Evolutionary conservation across 108 stramenopile species (phyloP), one percentile per base, ranked within the genome.

Genomic region (Stephanodiscus minutulus): DNA sequence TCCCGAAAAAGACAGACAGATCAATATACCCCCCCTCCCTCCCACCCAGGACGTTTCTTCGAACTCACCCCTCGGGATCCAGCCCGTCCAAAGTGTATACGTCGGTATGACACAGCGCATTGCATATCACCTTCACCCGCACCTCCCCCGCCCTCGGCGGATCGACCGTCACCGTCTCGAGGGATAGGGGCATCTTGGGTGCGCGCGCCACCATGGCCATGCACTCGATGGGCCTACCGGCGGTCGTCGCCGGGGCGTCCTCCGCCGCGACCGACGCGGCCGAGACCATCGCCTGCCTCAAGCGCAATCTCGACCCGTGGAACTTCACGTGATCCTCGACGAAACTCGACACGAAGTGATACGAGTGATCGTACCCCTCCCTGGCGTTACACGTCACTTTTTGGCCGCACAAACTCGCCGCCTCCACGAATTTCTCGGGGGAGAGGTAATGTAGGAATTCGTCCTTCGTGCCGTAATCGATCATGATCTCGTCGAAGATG

Each of bases 51-150:
- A 25, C 37, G 59, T 44, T 47, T 37, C 17, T 75, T 56, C 21
- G 43, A 68, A 59, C 68, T 68, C 7, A 81, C 83, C 89, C 92
- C 74, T 97, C 96, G 1, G 97, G 87, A 84, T 99, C 97, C 59
- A 81, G 73, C 10, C 97, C 97, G 65, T 91, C 88, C 27, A 94
- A 67, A 21, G 94, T 93, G 87, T 91, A 96, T 47, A 91, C 86
- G 73, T 97, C 97, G 0, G 97, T 96, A 58, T 97, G 97, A 67
- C 97, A 97, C 20, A 97, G 70, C 21, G 96, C 97, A 56, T 96
- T 97, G 31, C 89, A 82, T 10, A 91, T 80, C 22, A 95, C 87
- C 74, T 82, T 88, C 27, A 82, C 82, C 6, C 85, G 58, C 11
- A 86, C 85, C 72, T 94, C 93, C 39, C 91, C 91, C 3, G 85